phyloP scores from a whole-genome alignment of 257 asterid genomes.

The Forsythia suspensa region DNA sequence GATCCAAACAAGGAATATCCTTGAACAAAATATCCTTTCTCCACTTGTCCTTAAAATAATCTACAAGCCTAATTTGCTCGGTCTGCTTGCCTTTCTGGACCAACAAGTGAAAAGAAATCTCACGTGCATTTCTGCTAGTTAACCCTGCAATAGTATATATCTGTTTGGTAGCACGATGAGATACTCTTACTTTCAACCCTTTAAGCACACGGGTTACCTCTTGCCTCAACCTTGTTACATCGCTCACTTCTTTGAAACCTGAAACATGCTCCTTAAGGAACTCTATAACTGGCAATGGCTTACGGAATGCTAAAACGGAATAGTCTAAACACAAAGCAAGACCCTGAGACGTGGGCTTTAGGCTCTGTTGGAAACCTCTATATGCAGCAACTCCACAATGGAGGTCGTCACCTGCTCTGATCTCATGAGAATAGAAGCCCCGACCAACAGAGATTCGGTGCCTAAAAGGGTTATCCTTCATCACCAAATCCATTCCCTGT shows the following conservation, averaged over 20 bases:
- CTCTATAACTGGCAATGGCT: conserved; percentile 50
- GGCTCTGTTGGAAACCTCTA: conserved; percentile 59
- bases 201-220: conserved; percentile 28
- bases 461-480: conserved; percentile 69
- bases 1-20: conserved; percentile 58
- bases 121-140: conserved; percentile 16
- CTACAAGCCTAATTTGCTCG: conserved; percentile 18
- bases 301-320: conserved; percentile 50
- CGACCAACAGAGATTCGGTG: conserved; percentile 41
- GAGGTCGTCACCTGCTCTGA: conserved; percentile 28
- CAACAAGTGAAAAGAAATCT: conserved; percentile 33
- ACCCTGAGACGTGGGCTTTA: conserved; percentile 63
- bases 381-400: conserved; percentile 49
- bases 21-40: conserved; percentile 29
- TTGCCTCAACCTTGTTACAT: conserved; percentile 3
- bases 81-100: conserved; percentile 38
- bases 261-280: conserved; percentile 36
- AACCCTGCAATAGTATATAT: conserved; percentile 47
- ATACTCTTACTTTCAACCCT: conserved; percentile 67
- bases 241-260: conserved; percentile 23
- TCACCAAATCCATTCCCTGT: conserved; percentile 69
- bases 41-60: conserved; percentile 58
- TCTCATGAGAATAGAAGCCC: conserved; percentile 38
- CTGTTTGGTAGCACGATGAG: conserved; percentile 58
- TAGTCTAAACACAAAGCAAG: conserved; percentile 58